Evolutionary conservation across 208 protist genomes (phyloP).

Genomic region (Acanthamoeba comandoni): DNA sequence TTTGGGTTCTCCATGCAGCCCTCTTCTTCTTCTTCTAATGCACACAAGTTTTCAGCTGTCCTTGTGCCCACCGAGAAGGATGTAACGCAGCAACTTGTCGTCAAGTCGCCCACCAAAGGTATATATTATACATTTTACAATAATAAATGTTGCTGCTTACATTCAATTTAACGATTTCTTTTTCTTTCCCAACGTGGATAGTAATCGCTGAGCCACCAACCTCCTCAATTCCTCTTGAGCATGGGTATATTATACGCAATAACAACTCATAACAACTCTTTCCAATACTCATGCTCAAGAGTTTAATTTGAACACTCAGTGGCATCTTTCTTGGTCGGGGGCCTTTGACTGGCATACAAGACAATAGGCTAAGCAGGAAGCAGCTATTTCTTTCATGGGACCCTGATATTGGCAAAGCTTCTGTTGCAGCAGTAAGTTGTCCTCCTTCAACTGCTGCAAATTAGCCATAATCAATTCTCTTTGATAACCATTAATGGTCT

Average conservation of each 20-base stretch:
- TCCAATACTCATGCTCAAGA: not conserved
- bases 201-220: too few species aligned
- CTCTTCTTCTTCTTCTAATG: too few species aligned
- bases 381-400: constrained; percentile 23
- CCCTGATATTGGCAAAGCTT: not conserved
- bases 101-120: too few species aligned
- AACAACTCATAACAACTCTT: not conserved
- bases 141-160: too few species aligned
- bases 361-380: constrained; percentile 37
- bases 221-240: constrained; percentile 24
- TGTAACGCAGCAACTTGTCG: too few species aligned
- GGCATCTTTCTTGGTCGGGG: constrained; percentile 4
- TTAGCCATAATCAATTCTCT: not conserved
- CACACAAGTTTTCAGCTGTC: too few species aligned
- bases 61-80: too few species aligned
- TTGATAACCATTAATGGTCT: not conserved
- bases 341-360: constrained; percentile 8
- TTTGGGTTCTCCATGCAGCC: too few species aligned
- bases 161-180: too few species aligned
- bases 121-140: too few species aligned
- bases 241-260: constrained; percentile 33
- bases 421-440: not conserved
- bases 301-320: not conserved
- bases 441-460: not conserved
- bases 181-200: too few species aligned